Conservation (phyloP, 108 stramenopile species). For the Fistulifera solaris region DNA sequence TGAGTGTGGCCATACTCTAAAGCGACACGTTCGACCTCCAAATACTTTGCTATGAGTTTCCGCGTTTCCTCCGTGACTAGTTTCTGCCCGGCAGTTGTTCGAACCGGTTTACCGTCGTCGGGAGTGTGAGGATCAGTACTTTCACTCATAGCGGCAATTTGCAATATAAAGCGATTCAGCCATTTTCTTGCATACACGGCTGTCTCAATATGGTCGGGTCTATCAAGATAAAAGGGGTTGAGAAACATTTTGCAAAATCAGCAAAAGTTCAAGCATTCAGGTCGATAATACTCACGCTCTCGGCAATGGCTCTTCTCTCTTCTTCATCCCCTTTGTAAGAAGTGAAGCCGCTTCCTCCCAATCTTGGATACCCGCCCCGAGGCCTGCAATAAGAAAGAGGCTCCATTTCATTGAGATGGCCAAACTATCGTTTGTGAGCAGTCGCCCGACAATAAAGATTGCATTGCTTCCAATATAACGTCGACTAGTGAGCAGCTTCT, state of each 20-base stretch:
- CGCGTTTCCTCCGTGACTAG: conserved; percentile 58
- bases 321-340: conserved; percentile 17
- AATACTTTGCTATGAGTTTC: conserved; percentile 42
- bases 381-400: conserved; percentile 56
- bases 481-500: conserved; percentile 54
- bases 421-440: conserved; percentile 53
- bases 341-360: conserved; percentile 67
- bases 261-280: too few relatives aligned
- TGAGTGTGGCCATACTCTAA: conserved; percentile 11
- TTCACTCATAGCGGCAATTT: conserved; percentile 35
- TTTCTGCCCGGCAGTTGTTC: conserved; percentile 23
- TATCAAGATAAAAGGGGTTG: conserved; percentile 7
- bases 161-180: conserved; percentile 59
- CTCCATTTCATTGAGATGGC: conserved; percentile 67
- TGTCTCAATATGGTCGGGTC: conserved; percentile 71
- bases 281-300: conserved; percentile 33
- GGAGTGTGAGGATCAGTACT: not conserved
- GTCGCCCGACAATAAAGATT: conserved; percentile 57
- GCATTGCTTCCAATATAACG: conserved; percentile 73
- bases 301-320: conserved; percentile 11
- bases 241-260: too few relatives aligned
- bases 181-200: conserved; percentile 61
- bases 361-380: conserved; percentile 59
- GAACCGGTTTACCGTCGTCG: conserved; percentile 8
- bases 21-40: conserved; percentile 42